Evolutionary conservation across 2,329 filamentous ascomycete genomes (phyloP).

Genomic region (Fusarium mexicanum): DNA sequence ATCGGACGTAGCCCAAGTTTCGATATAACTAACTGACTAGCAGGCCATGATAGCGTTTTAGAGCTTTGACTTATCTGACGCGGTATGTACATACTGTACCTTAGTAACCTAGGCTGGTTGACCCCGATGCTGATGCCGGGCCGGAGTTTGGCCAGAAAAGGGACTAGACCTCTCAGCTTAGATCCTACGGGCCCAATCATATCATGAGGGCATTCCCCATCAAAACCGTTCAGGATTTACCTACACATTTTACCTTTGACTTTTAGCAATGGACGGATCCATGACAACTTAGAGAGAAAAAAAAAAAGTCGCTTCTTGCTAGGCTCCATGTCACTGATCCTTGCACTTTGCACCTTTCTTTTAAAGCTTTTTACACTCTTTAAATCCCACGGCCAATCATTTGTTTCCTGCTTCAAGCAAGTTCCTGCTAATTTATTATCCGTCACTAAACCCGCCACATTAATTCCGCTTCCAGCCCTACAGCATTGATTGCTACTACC

Average conservation of each 20-base stretch:
- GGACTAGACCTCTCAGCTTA: slow-evolving; percentile 5
- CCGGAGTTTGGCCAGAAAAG: slow-evolving; percentile 17
- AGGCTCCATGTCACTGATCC: slow-evolving; percentile 4
- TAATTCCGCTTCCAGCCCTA: slow-evolving; percentile 22
- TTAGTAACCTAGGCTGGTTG: not conserved
- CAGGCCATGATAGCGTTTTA: slow-evolving; percentile 9
- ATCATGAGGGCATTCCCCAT: slow-evolving; percentile 4
- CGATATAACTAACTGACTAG: not conserved
- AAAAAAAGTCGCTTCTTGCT: not conserved
- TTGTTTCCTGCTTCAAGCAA: slow-evolving; percentile 2
- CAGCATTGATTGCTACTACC: not conserved
- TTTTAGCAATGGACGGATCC: not conserved
- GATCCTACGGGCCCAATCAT: slow-evolving; percentile 1
- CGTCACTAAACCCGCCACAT: not conserved
- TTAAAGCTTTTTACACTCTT: slow-evolving; percentile 3
- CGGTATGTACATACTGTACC: not conserved
- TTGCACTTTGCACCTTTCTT: slow-evolving; percentile 10
- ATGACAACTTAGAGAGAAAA: not conserved
- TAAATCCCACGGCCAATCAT: slow-evolving; percentile 17
- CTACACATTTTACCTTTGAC: not conserved
- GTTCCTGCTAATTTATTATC: slow-evolving; percentile 14
- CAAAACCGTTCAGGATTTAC: not conserved
- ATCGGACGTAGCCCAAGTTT: not conserved
- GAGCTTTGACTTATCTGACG: slow-evolving; percentile 19
- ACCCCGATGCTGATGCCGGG: slow-evolving; percentile 10